Base-by-base conservation (phyloP, 2,329 filamentous ascomycete genomes). In the Alternaria gaisen region DNA sequence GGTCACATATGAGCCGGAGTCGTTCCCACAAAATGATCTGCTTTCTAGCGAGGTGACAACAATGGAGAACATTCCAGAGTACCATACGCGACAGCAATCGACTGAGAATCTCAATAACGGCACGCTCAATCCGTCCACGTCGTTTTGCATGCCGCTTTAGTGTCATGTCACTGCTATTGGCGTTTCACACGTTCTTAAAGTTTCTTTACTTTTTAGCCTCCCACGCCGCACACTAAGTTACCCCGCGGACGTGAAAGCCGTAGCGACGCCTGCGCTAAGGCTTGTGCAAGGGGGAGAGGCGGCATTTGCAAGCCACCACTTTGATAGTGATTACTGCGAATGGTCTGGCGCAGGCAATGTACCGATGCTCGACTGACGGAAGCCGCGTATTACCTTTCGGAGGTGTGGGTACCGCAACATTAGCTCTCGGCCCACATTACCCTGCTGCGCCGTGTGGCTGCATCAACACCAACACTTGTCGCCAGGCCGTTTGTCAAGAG, bases 321-420 rank as follows among this genome's bases (percentile, higher is more conserved):
- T 53, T 22, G 40, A 48, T 22, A 44, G 46, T 58, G 55, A 38
- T 44, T 60, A 22, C 61, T 63, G 24, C 56, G 44, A 48, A 34
- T 43, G 46, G 64, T 43, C 38, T 60, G 47, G 61, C 41, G 63
- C 53, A 41, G 34, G 30, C 26, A 44, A 61, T 59, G 51, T 67
- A 62, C 65, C 65, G 65, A 58, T 53, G 57, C 43, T 60, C 58
- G 51, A 53, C 60, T 65, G 51, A 56, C 24, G 58, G 50, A 51
- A 63, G 57, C 63, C 63, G 55, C 60, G 40, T 53, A 51, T 41
- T 56, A 48, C 41, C 36, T 53, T 32, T 56, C 44, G 40, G 53
- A 46, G 44, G 43, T 48, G 28, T 61, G 42, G 41, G 34, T 41
- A 38, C 22, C 32, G 54, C 43, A 44, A 43, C 40, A 43, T 48